Evolutionary conservation across 2,329 filamentous ascomycete genomes (phyloP), one percentile per base, ranked within the genome.

Genomic region (Thelonectria blattea): DNA sequence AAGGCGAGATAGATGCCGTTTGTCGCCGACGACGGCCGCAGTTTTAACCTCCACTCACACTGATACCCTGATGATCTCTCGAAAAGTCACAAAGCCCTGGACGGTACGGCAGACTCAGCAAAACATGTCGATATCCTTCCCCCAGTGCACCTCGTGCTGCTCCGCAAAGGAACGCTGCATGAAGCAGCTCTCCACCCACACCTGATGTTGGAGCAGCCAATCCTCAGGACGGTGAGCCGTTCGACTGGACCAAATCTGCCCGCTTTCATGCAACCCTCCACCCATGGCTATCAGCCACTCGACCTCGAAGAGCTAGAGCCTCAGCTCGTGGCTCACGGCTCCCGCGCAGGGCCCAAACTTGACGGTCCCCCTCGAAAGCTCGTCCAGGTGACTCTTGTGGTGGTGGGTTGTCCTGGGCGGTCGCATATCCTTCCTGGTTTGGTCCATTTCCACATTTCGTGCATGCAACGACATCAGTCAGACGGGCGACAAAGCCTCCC

Each of bases 301-400:
- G 30, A 45, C 43, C 34, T 18, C 52, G 34, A 34, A 32, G 18
- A 50, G 46, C 45, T 61, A 56, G 58, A 61, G 58, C 58, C 49
- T 52, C 49, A 52, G 58, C 52, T 60, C 47, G 47, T 55, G 52
- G 41, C 57, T 57, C 52, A 47, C 52, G 58, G 58, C 58, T 60
- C 42, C 42, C 58, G 39, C 52, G 41, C 43, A 43, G 10, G 22
- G 14, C 14, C n/a, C 32, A 20, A 46, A 42, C 18, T 52, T 10
- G 37, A 8, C 39, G 5, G 27, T 7, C 30, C 46, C 32, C 39
- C 32, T 42, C 41, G 30, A 27, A n/a, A n/a, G 48, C 52, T 18
- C 50, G 34, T 52, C 48, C 58, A 57, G 54, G 58, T 61, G 53
- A 61, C 58, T 47, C 41, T 30, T 32, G n/a, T 39, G 39, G 58